phyloP scores from a whole-genome alignment of 2,329 filamentous ascomycete species.

The Colletotrichum truncatum region DNA sequence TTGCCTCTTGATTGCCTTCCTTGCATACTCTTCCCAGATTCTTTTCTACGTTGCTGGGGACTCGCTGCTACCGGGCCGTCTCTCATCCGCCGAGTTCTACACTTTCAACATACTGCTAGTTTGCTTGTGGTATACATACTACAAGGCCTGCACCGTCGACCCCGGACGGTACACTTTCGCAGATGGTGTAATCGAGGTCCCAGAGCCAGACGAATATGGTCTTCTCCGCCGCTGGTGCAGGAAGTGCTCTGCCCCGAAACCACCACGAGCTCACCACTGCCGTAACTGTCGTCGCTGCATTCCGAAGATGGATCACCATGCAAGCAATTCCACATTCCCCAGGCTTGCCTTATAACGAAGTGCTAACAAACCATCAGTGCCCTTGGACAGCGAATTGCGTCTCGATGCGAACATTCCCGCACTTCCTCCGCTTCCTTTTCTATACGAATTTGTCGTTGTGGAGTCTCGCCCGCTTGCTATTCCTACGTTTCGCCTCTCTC shows the following conservation, averaged over 20 bases:
- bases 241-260: constrained; percentile 79
- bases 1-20: constrained; percentile 71
- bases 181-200: constrained; percentile 42
- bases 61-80: constrained; percentile 65
- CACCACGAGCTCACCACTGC: constrained; percentile 84
- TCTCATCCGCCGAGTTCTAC: constrained; percentile 64
- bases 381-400: constrained; percentile 89
- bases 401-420: constrained; percentile 81
- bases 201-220: constrained; percentile 38
- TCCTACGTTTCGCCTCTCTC: constrained; percentile 64
- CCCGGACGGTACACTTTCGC: constrained; percentile 64
- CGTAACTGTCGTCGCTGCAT: constrained; percentile 78
- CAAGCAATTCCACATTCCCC: not conserved
- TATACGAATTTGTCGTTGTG: constrained; percentile 75
- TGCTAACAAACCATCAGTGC: constrained; percentile 70
- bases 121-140: constrained; percentile 76
- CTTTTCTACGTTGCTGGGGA: constrained; percentile 70
- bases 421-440: constrained; percentile 82
- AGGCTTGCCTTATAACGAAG: too few species aligned
- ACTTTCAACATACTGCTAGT: constrained; percentile 73
- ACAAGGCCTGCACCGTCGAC: constrained; percentile 64
- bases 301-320: constrained; percentile 55
- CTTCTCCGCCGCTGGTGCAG: constrained; percentile 70
- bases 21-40: constrained; percentile 77
- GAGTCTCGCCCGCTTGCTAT: constrained; percentile 68